Conservation (phyloP, 2,329 filamentous ascomycete species). For the Coniochaeta prunicola region DNA sequence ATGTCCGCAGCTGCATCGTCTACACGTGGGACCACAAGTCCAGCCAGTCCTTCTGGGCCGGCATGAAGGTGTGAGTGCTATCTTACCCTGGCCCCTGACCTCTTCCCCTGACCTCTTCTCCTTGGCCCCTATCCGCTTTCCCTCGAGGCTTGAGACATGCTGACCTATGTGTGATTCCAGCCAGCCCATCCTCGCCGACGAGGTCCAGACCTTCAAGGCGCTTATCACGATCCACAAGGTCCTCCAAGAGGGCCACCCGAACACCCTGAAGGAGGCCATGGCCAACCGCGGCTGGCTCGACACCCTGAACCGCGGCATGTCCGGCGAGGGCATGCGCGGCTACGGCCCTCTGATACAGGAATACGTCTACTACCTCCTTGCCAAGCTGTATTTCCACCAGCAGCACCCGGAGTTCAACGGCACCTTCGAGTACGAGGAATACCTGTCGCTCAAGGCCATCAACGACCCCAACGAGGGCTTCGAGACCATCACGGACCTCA, state of each 20-base stretch:
- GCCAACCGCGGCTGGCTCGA: constrained; percentile 87
- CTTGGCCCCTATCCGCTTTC: no score
- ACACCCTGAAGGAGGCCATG: constrained; percentile 82
- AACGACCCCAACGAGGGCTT: constrained; percentile 98
- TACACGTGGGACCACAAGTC: constrained; percentile 99
- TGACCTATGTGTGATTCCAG: constrained; percentile 32
- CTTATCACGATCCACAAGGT: constrained; percentile 97
- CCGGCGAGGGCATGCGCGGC: constrained; percentile 77
- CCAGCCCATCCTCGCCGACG: constrained; percentile 95
- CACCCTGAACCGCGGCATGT: constrained; percentile 76
- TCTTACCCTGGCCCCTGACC: not conserved
- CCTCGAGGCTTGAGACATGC: no score
- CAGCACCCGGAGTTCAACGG: constrained; percentile 98
- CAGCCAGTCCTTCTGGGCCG: constrained; percentile 89
- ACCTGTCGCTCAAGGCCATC: constrained; percentile 94
- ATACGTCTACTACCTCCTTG: constrained; percentile 92
- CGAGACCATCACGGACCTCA: constrained; percentile 93
- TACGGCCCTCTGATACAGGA: constrained; percentile 91
- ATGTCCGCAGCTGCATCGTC: constrained; percentile 96
- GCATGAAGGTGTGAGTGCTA: constrained; percentile 78
- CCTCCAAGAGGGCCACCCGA: constrained; percentile 89
- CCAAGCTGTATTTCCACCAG: constrained; percentile 93
- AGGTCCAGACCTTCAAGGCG: constrained; percentile 98
- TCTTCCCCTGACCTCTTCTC: not conserved
- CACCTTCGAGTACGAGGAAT: constrained; percentile 98